Conservation (phyloP, 768 basidiomycete genomes). For the Leucocoprinus birnbaumii region DNA sequence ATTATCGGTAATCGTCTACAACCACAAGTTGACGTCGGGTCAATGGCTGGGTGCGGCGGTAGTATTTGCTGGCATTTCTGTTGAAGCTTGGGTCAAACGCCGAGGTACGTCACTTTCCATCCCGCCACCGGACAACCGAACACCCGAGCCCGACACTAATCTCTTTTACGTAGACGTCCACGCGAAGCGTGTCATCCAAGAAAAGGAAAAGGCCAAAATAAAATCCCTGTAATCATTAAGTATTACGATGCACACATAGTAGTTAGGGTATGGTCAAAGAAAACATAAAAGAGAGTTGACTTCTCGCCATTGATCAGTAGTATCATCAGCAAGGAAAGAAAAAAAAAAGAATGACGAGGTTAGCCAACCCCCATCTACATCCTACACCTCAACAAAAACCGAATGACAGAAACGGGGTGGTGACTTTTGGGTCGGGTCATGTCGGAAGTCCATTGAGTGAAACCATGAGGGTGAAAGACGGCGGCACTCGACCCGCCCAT, state of each 20-base stretch:
- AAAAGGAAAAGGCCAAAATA: constrained; percentile 81
- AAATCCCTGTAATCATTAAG: constrained; percentile 60
- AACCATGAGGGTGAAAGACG: neutral
- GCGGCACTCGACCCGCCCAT: neutral
- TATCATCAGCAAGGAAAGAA: neutral
- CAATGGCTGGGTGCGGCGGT: constrained; percentile 93
- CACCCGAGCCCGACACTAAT: constrained; percentile 1
- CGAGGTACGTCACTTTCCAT: constrained; percentile 49
- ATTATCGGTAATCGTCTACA: constrained; percentile 88
- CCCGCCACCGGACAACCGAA: constrained; percentile 11
- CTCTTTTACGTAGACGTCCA: constrained; percentile 57
- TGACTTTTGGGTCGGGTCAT: neutral
- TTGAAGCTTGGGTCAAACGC: constrained; percentile 90
- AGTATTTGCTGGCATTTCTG: constrained; percentile 93
- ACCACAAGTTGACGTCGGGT: constrained; percentile 76
- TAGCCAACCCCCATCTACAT: neutral
- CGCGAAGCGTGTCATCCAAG: constrained; percentile 73
- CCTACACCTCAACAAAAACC: neutral
- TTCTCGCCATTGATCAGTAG: neutral
- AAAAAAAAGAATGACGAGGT: constrained; percentile 1
- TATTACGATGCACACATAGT: constrained; percentile 8
- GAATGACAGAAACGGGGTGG: neutral
- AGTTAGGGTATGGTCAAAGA: constrained; percentile 5
- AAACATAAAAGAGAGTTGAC: neutral
- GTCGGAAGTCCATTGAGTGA: neutral